A percentile compares a stretch with the other conserved stretches of the same genome.
Evolutionary conservation across 2,329 filamentous ascomycete genomes (phyloP).

Genomic region (Ceratocystiopsis minuta): DNA sequence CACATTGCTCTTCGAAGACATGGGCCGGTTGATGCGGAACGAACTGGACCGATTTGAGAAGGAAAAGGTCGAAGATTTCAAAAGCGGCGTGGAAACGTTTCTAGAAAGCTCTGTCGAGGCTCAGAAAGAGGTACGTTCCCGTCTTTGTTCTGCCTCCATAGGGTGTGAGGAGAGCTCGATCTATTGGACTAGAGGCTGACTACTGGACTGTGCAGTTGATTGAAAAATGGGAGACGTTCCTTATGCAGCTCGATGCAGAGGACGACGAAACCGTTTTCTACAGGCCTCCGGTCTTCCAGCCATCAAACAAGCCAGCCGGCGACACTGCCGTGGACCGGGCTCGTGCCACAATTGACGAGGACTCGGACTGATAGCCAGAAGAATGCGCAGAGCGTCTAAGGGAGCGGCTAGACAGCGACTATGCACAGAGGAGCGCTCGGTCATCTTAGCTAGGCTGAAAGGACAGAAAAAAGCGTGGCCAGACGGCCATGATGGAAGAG

Average conservation of each 20-base stretch:
- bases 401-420: neutral
- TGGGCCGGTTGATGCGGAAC: conserved; percentile 79
- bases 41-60: conserved; percentile 89
- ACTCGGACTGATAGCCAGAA: conserved; percentile 30
- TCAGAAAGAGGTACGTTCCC: conserved; percentile 69
- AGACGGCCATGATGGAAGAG: too few relatives aligned
- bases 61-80: conserved; percentile 98
- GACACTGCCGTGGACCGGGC: conserved; percentile 43
- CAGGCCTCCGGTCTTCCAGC: conserved; percentile 39
- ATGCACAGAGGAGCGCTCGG: neutral
- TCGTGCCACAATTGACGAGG: conserved; percentile 38
- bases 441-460: neutral
- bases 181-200: conserved; percentile 8
- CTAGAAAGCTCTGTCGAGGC: conserved; percentile 92
- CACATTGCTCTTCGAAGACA: conserved; percentile 82
- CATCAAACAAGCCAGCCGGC: conserved; percentile 24
- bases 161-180: too few relatives aligned
- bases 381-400: too few relatives aligned
- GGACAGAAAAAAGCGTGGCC: neutral
- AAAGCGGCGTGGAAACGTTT: conserved; percentile 94
- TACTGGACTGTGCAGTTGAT: conserved; percentile 27
- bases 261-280: conserved; percentile 61
- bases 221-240: conserved; percentile 96
- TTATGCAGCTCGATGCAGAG: conserved; percentile 87
- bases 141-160: neutral